These are phyloP conservation scores for Helicostylum pulchrum DNA, from an alignment of 192 early-diverging fungal species.

Conservation along the genomic window DNA sequence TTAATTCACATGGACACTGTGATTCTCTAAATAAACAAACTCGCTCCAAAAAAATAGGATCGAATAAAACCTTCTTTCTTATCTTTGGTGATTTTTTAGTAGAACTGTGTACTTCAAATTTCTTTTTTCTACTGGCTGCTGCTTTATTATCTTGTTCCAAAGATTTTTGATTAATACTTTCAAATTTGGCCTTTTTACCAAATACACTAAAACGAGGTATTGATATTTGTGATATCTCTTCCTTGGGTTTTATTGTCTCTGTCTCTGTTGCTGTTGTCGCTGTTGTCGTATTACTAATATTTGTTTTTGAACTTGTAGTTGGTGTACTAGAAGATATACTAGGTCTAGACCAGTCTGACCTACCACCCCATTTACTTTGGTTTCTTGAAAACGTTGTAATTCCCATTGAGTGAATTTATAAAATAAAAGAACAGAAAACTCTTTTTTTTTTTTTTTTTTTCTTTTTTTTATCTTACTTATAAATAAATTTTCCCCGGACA, in stretches of 20 bases:
- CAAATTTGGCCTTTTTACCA: constrained; percentile 4
- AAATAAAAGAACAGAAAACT: not conserved
- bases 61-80: constrained; percentile 56
- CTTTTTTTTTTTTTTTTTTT: not conserved
- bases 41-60: constrained; percentile 56
- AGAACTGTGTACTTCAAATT: not conserved
- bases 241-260: too few species aligned
- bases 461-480: not conserved
- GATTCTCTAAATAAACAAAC: constrained; percentile 67
- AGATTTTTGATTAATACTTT: not conserved
- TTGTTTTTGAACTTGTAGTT: too few species aligned
- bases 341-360: too few species aligned
- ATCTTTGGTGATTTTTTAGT: constrained; percentile 26
- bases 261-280: too few species aligned
- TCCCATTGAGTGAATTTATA: not conserved
- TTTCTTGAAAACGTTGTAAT: constrained; percentile 8
- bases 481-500: not conserved
- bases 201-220: constrained; percentile 15
- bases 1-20: constrained; percentile 49
- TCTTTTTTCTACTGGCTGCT: not conserved
- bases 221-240: not conserved
- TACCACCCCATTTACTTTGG: too few species aligned
- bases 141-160: not conserved
- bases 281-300: too few species aligned
- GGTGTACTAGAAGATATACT: too few species aligned